Percentiles rank a stretch among this genome's conserved stretches.
Evolutionary conservation across 2,329 filamentous ascomycete genomes (phyloP).

Genomic region (Claviceps cyperi): DNA sequence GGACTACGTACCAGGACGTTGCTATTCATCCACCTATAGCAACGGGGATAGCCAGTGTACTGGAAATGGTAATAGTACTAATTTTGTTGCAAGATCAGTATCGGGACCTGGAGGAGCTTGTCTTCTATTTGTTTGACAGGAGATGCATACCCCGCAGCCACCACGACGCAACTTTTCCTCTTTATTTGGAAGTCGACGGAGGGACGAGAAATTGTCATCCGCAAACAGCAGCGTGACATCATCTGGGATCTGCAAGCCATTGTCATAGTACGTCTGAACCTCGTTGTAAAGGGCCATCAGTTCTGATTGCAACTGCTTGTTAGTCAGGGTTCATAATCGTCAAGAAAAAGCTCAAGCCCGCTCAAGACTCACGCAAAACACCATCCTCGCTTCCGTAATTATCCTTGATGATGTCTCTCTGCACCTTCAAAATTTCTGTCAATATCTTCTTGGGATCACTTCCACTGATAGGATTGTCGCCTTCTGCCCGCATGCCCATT

Average conservation of each 20-base stretch:
- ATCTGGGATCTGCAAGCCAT: constrained; percentile 42
- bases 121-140: too few relatives aligned
- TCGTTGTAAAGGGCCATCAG: constrained; percentile 54
- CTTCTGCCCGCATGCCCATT: constrained; percentile 43
- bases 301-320: constrained; percentile 21
- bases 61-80: constrained; percentile 41
- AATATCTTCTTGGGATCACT: constrained; percentile 37
- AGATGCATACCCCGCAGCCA: constrained; percentile 35
- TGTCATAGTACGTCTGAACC: constrained; percentile 47
- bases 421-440: constrained; percentile 37
- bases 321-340: background rate
- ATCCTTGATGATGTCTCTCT: constrained; percentile 37
- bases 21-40: constrained; percentile 49
- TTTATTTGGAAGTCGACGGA: constrained; percentile 39
- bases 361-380: constrained; percentile 20
- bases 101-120: too few relatives aligned
- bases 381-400: constrained; percentile 31
- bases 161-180: constrained; percentile 37
- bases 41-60: constrained; percentile 45
- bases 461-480: constrained; percentile 36
- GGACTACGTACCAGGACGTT: constrained; percentile 31
- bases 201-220: constrained; percentile 49
- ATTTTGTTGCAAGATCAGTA: constrained; percentile 6
- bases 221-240: constrained; percentile 48
- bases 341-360: background rate